Evolutionary conservation across 2,329 filamentous ascomycete genomes (phyloP).

Genomic region (Graphilbum sp.): DNA sequence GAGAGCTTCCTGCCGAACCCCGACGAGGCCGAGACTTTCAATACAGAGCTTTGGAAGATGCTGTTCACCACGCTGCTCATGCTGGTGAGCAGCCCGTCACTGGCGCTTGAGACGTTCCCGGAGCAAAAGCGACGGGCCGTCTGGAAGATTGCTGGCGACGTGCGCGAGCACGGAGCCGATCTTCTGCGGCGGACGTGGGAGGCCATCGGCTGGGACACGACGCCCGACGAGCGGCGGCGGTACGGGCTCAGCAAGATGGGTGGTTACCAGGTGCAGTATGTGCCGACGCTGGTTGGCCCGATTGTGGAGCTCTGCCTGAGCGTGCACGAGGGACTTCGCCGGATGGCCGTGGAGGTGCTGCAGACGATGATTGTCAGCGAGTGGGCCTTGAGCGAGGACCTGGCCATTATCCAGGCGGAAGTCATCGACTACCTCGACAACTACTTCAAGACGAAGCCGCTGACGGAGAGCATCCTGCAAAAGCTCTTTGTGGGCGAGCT

Average conservation of each 20-base stretch:
- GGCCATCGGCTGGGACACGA: conserved; percentile 91
- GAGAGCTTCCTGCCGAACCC: conserved; percentile 74
- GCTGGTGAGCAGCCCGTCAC: conserved; percentile 72
- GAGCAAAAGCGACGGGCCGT: conserved; percentile 93
- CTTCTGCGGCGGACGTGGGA: conserved; percentile 79
- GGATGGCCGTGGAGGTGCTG: conserved; percentile 80
- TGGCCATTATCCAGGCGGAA: conserved; percentile 83
- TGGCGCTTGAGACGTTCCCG: conserved; percentile 88
- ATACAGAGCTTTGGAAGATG: conserved; percentile 83
- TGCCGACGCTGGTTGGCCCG: conserved; percentile 76
- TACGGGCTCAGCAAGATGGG: conserved; percentile 77
- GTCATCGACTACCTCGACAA: conserved; percentile 88
- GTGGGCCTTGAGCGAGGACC: conserved; percentile 87
- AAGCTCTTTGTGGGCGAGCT: conserved; percentile 86
- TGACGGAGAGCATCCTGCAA: conserved; percentile 78
- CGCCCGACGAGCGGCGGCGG: conserved; percentile 55
- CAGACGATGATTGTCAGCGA: conserved; percentile 98
- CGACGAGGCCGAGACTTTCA: conserved; percentile 82
- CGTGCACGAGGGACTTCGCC: conserved; percentile 78
- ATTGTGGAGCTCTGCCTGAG: conserved; percentile 91
- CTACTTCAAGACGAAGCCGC: conserved; percentile 74
- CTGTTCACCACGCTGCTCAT: conserved; percentile 84
- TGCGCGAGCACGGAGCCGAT: conserved; percentile 79
- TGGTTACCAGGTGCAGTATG: conserved; percentile 96
- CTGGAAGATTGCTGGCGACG: conserved; percentile 97